These are phyloP conservation scores for Pelargonium citronellum DNA, from an alignment of 441 rosid genomes.

Conservation along the genomic window DNA sequence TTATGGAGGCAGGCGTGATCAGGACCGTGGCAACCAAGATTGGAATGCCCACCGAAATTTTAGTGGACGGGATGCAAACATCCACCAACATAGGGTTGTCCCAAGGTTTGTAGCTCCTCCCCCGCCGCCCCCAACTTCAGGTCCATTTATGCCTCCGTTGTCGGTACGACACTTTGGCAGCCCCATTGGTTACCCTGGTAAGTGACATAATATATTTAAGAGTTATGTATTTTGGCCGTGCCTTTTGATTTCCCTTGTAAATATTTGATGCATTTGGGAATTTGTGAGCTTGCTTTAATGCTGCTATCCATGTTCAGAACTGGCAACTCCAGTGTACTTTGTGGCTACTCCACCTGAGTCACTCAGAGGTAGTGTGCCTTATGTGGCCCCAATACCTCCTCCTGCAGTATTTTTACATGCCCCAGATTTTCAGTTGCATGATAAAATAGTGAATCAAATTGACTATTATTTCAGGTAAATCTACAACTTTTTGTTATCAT, in stretches of 20 bases:
- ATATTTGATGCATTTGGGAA: background rate
- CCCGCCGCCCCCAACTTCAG: slow-evolving; percentile 40
- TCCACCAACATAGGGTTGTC: slow-evolving; percentile 50
- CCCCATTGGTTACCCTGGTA: slow-evolving; percentile 65
- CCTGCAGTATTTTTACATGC: slow-evolving; percentile 39
- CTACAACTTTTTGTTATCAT: slow-evolving; percentile 15
- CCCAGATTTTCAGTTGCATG: slow-evolving; percentile 49
- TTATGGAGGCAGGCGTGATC: slow-evolving; percentile 57
- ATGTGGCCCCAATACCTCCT: slow-evolving; percentile 37
- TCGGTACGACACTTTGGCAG: slow-evolving; percentile 44
- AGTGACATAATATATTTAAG: slow-evolving; percentile 20
- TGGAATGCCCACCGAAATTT: slow-evolving; percentile 52
- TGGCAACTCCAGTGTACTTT: slow-evolving; percentile 45
- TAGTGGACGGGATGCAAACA: slow-evolving; percentile 55
- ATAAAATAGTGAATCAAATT: slow-evolving; percentile 56
- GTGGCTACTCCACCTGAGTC: slow-evolving; percentile 38
- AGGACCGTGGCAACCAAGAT: slow-evolving; percentile 67
- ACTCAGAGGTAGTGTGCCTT: slow-evolving; percentile 36
- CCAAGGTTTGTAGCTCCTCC: slow-evolving; percentile 55
- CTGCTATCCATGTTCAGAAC: slow-evolving; percentile 33
- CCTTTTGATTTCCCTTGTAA: background rate
- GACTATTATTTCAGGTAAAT: slow-evolving; percentile 80
- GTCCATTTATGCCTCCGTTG: slow-evolving; percentile 47
- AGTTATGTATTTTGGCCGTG: slow-evolving; percentile 12
- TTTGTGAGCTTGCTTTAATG: slow-evolving; percentile 27